Evolutionary conservation across 257 asterid genomes (phyloP).

Genomic region (Solanum phureja): DNA sequence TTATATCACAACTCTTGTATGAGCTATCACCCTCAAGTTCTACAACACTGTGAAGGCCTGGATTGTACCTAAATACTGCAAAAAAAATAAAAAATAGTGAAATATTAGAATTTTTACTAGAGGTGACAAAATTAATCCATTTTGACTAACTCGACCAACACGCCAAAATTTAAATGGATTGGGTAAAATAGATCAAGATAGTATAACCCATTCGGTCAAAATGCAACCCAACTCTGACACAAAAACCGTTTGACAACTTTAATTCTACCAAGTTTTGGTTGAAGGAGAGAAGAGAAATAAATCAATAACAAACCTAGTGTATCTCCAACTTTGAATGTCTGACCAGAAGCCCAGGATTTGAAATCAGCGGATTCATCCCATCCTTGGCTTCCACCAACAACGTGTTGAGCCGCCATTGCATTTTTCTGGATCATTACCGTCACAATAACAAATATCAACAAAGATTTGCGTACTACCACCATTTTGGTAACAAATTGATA

Average conservation of each 20-base stretch:
- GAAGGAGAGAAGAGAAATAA: neutral
- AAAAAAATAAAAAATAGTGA: neutral
- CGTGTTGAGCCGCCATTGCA: slow-evolving; percentile 38
- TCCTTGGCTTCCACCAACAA: slow-evolving; percentile 79
- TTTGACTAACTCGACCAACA: neutral
- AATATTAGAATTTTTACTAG: neutral
- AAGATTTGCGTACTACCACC: slow-evolving; percentile 12
- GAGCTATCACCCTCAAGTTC: slow-evolving; percentile 59
- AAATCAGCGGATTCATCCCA: slow-evolving; percentile 82
- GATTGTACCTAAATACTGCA: slow-evolving; percentile 54
- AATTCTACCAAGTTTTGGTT: neutral
- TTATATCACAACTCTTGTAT: slow-evolving; percentile 48
- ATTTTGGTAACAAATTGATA: slow-evolving; percentile 1
- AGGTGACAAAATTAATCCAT: neutral
- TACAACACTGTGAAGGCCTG: slow-evolving; percentile 65
- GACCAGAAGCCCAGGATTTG: slow-evolving; percentile 56
- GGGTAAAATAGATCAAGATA: neutral
- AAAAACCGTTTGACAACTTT: neutral
- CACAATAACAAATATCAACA: slow-evolving; percentile 2
- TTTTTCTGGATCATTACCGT: neutral
- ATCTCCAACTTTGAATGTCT: slow-evolving; percentile 80
- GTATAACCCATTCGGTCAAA: neutral
- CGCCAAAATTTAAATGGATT: neutral
- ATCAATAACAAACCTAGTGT: slow-evolving; percentile 33
- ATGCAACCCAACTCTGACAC: neutral